A percentile compares a stretch with the other conserved stretches of the same genome.
phyloP scores from a whole-genome alignment of 345 rosid species.

The Cardamine occulta region DNA sequence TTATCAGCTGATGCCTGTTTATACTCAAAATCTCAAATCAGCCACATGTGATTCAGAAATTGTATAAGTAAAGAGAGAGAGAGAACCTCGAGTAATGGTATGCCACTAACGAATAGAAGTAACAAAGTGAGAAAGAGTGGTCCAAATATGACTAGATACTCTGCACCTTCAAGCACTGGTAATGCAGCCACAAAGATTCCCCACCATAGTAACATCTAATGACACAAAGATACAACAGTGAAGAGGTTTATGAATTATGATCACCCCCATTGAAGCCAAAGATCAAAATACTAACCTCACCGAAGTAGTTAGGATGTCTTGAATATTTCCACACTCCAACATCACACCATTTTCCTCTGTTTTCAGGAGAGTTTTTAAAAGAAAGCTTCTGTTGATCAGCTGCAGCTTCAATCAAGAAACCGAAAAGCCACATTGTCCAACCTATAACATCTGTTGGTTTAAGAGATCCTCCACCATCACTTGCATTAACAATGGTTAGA shows the following conservation, averaged over 20 bases:
- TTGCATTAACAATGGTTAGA: conserved; percentile 79
- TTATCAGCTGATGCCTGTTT: conserved; percentile 83
- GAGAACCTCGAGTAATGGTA: conserved; percentile 89
- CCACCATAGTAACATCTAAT: conserved; percentile 89
- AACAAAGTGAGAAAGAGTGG: conserved; percentile 80
- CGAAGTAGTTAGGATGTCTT: conserved; percentile 92
- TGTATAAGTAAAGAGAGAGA: neutral
- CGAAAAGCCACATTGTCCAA: conserved; percentile 82
- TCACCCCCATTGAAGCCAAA: neutral
- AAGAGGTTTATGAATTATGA: neutral
- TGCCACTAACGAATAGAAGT: conserved; percentile 87
- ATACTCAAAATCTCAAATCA: neutral
- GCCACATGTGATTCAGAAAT: neutral
- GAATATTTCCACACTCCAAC: conserved; percentile 81
- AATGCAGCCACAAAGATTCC: conserved; percentile 81
- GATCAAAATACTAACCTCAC: conserved; percentile 63
- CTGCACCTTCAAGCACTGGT: conserved; percentile 72
- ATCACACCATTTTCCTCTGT: conserved; percentile 89
- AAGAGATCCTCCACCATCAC: conserved; percentile 62
- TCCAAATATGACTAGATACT: conserved; percentile 86
- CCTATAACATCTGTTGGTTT: conserved; percentile 70
- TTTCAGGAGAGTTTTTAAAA: conserved; percentile 80
- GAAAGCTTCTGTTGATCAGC: conserved; percentile 88
- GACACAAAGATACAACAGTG: conserved; percentile 8
- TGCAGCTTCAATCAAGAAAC: conserved; percentile 65